Conservation (phyloP, 805 yeast genomes). For the Kluyveromyces wickerhamii region DNA sequence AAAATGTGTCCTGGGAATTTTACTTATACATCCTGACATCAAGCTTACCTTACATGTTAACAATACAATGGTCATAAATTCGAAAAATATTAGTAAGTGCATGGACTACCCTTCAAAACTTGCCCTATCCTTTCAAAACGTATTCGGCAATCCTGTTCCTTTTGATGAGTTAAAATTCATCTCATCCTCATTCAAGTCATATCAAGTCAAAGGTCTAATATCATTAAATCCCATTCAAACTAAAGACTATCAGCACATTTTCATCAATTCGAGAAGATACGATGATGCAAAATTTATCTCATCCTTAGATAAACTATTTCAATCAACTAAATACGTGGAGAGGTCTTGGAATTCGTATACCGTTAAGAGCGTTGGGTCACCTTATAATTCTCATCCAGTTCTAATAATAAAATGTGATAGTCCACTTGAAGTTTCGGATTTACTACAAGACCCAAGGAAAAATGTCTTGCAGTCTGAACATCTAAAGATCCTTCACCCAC, state of each 20-base stretch:
- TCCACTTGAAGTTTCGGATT: conserved; percentile 27
- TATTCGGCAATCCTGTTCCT: conserved; percentile 17
- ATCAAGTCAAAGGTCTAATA: conserved; percentile 32
- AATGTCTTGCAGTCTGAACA: conserved; percentile 21
- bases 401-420: conserved; percentile 31
- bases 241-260: conserved; percentile 37
- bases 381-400: conserved; percentile 33
- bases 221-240: conserved; percentile 32
- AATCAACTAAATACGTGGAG: conserved; percentile 7
- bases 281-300: conserved; percentile 13
- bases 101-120: conserved; percentile 4
- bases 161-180: conserved; percentile 15
- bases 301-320: conserved; percentile 18
- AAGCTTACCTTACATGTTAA: conserved; percentile 9
- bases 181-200: conserved; percentile 15
- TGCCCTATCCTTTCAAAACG: conserved; percentile 4
- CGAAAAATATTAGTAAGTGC: conserved; percentile 1
- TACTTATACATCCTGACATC: conserved; percentile 14
- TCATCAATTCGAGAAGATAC: conserved; percentile 36
- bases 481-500: conserved; percentile 22
- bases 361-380: conserved; percentile 26
- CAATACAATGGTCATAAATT: conserved; percentile 7
- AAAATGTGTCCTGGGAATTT: conserved; percentile 16
- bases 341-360: conserved; percentile 1
- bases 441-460: conserved; percentile 36